Evolutionary conservation across 352 stramenopile species (phyloP).

Genomic region (Pythium rishiriense): DNA sequence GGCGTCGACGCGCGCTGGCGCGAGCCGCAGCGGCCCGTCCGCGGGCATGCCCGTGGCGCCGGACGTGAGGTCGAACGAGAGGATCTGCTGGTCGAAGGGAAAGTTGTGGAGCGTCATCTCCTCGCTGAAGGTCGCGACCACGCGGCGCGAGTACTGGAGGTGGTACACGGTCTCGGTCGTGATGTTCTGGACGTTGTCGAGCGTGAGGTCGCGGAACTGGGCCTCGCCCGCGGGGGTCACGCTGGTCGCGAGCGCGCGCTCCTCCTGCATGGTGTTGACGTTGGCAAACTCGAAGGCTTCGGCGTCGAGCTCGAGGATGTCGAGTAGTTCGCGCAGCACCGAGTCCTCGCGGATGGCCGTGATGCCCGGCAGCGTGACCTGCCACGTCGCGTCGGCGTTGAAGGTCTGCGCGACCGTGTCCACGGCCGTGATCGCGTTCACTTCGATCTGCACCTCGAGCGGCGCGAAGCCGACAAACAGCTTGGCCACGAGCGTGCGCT

Average conservation of each 20-base stretch:
- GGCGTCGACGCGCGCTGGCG: conserved; percentile 24
- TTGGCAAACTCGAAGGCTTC: conserved; percentile 37
- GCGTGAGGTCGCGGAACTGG: conserved; percentile 4
- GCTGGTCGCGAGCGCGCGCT: conserved; percentile 14
- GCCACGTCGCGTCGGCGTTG: conserved; percentile 36
- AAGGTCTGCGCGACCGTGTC: conserved; percentile 36
- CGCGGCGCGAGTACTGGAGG: conserved; percentile 39
- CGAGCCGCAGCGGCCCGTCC: conserved; percentile 17
- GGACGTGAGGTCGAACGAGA: conserved; percentile 43
- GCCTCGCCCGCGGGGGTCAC: conserved; percentile 10
- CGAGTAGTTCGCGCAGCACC: conserved; percentile 32
- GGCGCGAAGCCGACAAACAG: conserved; percentile 31
- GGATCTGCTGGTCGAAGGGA: conserved; percentile 61
- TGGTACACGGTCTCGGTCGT: conserved; percentile 24
- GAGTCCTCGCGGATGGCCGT: conserved; percentile 36
- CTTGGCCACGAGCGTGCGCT: conserved; percentile 10
- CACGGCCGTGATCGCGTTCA: conserved; percentile 31
- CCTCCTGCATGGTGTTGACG: conserved; percentile 22
- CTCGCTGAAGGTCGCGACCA: conserved; percentile 50
- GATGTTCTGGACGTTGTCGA: background rate
- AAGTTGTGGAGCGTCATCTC: conserved; percentile 62
- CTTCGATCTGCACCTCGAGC: conserved; percentile 23
- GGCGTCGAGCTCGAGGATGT: conserved; percentile 35
- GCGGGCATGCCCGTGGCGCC: conserved; percentile 14
- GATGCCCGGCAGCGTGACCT: conserved; percentile 29